phyloP scores from a whole-genome alignment of 306 rosid genomes.

The Macrotyloma uniflorum region DNA sequence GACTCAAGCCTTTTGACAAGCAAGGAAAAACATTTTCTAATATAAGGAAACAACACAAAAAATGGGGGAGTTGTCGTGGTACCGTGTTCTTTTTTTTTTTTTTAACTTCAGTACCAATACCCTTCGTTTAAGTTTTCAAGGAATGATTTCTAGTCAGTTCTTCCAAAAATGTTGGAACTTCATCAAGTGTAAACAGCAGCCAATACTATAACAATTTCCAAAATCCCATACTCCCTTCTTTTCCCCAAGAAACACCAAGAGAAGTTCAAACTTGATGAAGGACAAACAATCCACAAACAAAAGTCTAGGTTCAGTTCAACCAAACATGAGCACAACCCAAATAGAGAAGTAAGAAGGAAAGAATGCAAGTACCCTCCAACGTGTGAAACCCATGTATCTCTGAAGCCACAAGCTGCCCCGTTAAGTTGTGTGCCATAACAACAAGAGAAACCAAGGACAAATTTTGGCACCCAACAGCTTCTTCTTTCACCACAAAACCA shows the following conservation, averaged over 20 bases:
- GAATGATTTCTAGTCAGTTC: neutral
- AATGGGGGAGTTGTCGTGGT: neutral
- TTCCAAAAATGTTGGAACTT: neutral
- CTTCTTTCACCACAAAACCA: conserved; percentile 32
- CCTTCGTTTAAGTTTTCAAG: conserved; percentile 13
- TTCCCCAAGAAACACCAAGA: neutral
- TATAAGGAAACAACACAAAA: conserved; percentile 12
- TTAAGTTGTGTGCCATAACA: conserved; percentile 49
- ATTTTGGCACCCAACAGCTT: neutral
- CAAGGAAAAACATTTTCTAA: neutral
- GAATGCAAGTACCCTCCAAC: conserved; percentile 55
- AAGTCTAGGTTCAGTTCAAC: neutral
- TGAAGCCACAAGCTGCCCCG: conserved; percentile 65
- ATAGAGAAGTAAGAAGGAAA: neutral
- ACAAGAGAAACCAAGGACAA: conserved; percentile 42
- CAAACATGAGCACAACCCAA: neutral
- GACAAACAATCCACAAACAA: neutral
- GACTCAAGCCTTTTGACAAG: neutral
- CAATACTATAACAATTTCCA: neutral
- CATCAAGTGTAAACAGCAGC: neutral
- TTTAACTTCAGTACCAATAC: neutral
- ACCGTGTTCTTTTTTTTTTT: neutral
- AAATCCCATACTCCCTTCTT: neutral
- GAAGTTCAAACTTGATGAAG: conserved; percentile 1
- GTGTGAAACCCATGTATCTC: conserved; percentile 98